A percentile compares a stretch with the other conserved stretches of the same genome.
These are phyloP conservation scores for Diplodia scrobiculata DNA, from an alignment of 2,329 filamentous ascomycete genomes.

Conservation along the genomic window DNA sequence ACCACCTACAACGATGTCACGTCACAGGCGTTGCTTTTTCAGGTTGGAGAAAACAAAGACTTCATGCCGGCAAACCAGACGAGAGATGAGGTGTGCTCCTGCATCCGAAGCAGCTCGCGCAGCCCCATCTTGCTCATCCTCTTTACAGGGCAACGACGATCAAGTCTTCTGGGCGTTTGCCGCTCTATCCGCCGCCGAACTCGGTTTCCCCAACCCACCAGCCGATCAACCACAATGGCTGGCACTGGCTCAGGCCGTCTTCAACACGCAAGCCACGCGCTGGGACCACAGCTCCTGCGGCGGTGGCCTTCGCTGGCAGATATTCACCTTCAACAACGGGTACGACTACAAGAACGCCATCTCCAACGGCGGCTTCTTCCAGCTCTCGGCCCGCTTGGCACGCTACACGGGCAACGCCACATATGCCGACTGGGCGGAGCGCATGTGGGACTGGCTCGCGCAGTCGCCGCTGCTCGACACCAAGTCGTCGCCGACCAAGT, in stretches of 20 bases:
- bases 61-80: slow-evolving; percentile 42
- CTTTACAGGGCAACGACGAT: slow-evolving; percentile 56
- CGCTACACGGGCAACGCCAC: slow-evolving; percentile 44
- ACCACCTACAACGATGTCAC: slow-evolving; percentile 69
- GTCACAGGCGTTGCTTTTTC: slow-evolving; percentile 50
- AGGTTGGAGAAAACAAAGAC: slow-evolving; percentile 37
- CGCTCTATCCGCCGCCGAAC: slow-evolving; percentile 60
- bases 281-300: slow-evolving; percentile 40
- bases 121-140: background rate
- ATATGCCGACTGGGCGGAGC: slow-evolving; percentile 43
- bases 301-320: slow-evolving; percentile 45
- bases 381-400: slow-evolving; percentile 44
- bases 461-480: slow-evolving; percentile 34
- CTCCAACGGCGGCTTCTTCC: slow-evolving; percentile 45
- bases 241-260: slow-evolving; percentile 47
- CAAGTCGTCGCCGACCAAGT: slow-evolving; percentile 27
- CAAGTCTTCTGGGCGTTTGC: slow-evolving; percentile 62
- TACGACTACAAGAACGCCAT: slow-evolving; percentile 47
- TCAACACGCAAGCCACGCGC: slow-evolving; percentile 43
- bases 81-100: slow-evolving; percentile 35
- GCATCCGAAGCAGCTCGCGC: background rate
- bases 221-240: slow-evolving; percentile 48
- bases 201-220: slow-evolving; percentile 49
- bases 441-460: slow-evolving; percentile 43
- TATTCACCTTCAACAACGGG: slow-evolving; percentile 41